phyloP scores from a whole-genome alignment of 768 basidiomycete genomes.

The Tulasnella sp. region DNA sequence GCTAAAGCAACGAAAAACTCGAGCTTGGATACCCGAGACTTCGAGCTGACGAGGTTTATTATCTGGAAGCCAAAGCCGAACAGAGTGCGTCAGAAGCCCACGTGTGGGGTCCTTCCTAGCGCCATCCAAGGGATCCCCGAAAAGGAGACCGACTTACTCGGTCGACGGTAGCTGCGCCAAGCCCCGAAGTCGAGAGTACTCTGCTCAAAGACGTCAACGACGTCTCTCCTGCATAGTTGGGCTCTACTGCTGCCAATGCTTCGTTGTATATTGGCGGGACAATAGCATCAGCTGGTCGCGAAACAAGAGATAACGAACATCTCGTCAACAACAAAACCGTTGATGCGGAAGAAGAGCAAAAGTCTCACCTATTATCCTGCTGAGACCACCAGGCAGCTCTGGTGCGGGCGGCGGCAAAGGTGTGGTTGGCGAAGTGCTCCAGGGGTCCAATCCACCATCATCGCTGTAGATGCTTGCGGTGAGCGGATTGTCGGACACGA shows the following conservation, averaged over 20 bases:
- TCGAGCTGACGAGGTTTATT: constrained; percentile 80
- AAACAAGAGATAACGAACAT: not conserved
- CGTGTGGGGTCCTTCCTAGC: not conserved
- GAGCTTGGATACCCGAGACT: constrained; percentile 76
- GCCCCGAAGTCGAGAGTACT: constrained; percentile 71
- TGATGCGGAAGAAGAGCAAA: not conserved
- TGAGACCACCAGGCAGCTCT: constrained; percentile 37
- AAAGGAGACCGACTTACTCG: constrained; percentile 53
- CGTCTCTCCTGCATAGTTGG: constrained; percentile 69
- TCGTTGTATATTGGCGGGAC: constrained; percentile 77
- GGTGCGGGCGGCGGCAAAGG: constrained; percentile 36
- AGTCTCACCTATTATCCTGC: constrained; percentile 36
- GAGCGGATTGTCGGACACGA: constrained; percentile 37
- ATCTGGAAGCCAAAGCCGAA: constrained; percentile 56
- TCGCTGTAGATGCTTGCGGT: constrained; percentile 36
- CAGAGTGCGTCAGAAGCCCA: constrained; percentile 6
- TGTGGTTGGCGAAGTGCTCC: constrained; percentile 44
- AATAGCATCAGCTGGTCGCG: constrained; percentile 66
- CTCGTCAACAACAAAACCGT: constrained; percentile 14
- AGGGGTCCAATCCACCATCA: constrained; percentile 45
- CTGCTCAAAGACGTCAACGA: constrained; percentile 84
- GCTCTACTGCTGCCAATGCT: constrained; percentile 74
- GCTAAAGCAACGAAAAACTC: constrained; percentile 93
- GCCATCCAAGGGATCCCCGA: not conserved
- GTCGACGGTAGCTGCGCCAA: constrained; percentile 84